These are phyloP conservation scores for Podila verticillata DNA, from an alignment of 192 early-diverging fungal genomes.

Conservation along the genomic window DNA sequence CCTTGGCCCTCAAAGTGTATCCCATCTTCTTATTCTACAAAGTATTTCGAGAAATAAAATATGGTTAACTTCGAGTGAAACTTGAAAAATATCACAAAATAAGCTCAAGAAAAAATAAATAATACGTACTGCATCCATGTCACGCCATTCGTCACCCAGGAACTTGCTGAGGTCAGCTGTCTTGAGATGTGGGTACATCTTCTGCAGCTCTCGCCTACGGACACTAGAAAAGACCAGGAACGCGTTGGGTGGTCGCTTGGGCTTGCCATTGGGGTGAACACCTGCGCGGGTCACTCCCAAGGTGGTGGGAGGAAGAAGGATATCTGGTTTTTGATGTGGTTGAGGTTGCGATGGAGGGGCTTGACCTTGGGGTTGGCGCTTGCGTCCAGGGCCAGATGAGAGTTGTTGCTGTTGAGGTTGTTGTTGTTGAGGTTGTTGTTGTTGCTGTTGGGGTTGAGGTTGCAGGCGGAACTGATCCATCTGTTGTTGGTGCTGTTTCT, in stretches of 20 bases:
- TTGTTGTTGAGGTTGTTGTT: slow-evolving; percentile 22
- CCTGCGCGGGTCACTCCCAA: slow-evolving; percentile 8
- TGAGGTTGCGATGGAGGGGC: too few relatives aligned
- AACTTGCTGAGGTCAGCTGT: slow-evolving; percentile 75
- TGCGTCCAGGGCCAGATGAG: neutral
- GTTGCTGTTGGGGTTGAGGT: slow-evolving; percentile 14
- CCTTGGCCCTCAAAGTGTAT: slow-evolving; percentile 64
- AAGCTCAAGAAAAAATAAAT: neutral
- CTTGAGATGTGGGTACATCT: slow-evolving; percentile 63
- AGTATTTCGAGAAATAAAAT: too few relatives aligned
- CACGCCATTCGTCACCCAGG: slow-evolving; percentile 74
- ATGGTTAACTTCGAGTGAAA: too few relatives aligned
- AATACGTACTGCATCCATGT: slow-evolving; percentile 51
- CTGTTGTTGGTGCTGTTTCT: slow-evolving; percentile 18
- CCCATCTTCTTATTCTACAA: slow-evolving; percentile 60
- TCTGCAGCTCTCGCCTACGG: slow-evolving; percentile 68
- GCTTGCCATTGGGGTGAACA: slow-evolving; percentile 42
- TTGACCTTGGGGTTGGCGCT: slow-evolving; percentile 18
- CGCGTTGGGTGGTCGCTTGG: slow-evolving; percentile 74
- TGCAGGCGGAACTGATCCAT: slow-evolving; percentile 13
- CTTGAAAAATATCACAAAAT: too few relatives aligned
- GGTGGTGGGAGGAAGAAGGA: slow-evolving; percentile 1
- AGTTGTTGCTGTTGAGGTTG: slow-evolving; percentile 2
- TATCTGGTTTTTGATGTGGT: neutral
- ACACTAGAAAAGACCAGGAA: slow-evolving; percentile 74